These are phyloP conservation scores for Pestalotiopsis sp. DNA, from an alignment of 2,329 filamentous ascomycete species.

Conservation along the genomic window DNA sequence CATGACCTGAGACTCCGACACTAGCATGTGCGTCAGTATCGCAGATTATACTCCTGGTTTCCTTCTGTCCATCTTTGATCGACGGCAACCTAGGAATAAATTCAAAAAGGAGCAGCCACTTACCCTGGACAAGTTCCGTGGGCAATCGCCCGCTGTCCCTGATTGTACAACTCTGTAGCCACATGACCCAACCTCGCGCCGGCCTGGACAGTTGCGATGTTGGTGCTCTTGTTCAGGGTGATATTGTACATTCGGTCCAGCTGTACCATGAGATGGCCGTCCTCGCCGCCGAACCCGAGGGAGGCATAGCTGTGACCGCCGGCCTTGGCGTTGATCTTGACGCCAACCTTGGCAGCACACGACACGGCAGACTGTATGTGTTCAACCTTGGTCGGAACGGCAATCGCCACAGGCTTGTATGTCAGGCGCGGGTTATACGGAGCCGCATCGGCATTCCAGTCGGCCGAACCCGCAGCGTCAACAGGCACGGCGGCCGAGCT, in stretches of 20 bases:
- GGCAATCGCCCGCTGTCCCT: conserved; percentile 35
- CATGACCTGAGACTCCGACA: conserved; percentile 39
- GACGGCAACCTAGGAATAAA: background rate
- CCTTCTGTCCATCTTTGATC: background rate
- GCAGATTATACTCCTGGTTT: background rate
- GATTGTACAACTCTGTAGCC: conserved; percentile 33
- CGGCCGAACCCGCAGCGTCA: conserved; percentile 28
- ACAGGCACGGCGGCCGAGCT: conserved; percentile 22
- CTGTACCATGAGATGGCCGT: conserved; percentile 48
- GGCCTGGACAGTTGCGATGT: conserved; percentile 43
- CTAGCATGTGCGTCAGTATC: conserved; percentile 16
- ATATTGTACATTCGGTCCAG: conserved; percentile 45
- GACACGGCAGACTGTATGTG: conserved; percentile 46
- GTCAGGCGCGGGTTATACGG: conserved; percentile 31
- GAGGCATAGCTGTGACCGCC: conserved; percentile 54
- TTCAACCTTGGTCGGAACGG: conserved; percentile 41
- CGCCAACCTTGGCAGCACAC: conserved; percentile 40
- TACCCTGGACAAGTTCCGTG: conserved; percentile 42
- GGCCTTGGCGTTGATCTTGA: conserved; percentile 47
- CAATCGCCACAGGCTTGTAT: conserved; percentile 41
- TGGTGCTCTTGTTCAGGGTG: conserved; percentile 38
- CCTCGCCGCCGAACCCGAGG: conserved; percentile 45
- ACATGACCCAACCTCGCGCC: conserved; percentile 46
- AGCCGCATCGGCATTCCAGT: conserved; percentile 29
- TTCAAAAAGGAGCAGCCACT: conserved; percentile 15